Evolutionary conservation across 495 filamentous ascomycete species (phyloP), one percentile per base, ranked within the genome.

Genomic region (Penicillium crystallinum): DNA sequence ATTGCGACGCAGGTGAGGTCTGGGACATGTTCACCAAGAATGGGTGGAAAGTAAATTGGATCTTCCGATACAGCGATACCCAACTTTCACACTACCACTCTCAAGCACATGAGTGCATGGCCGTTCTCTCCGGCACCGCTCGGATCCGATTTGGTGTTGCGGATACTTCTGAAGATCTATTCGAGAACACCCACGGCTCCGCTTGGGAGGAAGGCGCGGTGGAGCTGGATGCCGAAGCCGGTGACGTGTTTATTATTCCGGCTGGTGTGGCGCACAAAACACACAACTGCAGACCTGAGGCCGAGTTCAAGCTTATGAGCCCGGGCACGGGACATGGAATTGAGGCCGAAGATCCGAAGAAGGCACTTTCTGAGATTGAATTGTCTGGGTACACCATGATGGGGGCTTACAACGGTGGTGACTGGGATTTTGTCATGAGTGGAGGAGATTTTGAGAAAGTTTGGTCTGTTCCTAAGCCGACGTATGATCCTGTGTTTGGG

Each of bases 41-140:
- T 40, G 60, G 53, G 42, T 71, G 70, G 67, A 40, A 64, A 33
- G 36, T 55, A 0, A 59, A 69, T 42, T 73, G 70, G 70, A 62
- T 71, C 34, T 58, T 45, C 34, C 58, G 58, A 30, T 71, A 73
- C 58, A 66, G 67, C n/a, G 48, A 49, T 15, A 61, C 60, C 4
- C 70, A 73, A 42, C 21, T 43, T 9, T 67, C 70, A 12, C 68
- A 71, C 55, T 73, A 73, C 51, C 70, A 71, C 62, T 58, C 63
- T 9, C 17, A 31, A 5, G 58, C 63, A n/a, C 70, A 73, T 53
- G 70, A 73, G 55, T 64, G 58, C 57, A 73, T 73, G 70, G 56
- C 59, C 22, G 70, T 73, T 2, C 44, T 71, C 6, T 61, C 64
- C 12, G 70, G 70, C 1, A 48, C 55, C 8, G 70, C 66, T 2